These are phyloP conservation scores for Exophiala bonariae DNA, from an alignment of 2,329 filamentous ascomycete species.

Conservation along the genomic window DNA sequence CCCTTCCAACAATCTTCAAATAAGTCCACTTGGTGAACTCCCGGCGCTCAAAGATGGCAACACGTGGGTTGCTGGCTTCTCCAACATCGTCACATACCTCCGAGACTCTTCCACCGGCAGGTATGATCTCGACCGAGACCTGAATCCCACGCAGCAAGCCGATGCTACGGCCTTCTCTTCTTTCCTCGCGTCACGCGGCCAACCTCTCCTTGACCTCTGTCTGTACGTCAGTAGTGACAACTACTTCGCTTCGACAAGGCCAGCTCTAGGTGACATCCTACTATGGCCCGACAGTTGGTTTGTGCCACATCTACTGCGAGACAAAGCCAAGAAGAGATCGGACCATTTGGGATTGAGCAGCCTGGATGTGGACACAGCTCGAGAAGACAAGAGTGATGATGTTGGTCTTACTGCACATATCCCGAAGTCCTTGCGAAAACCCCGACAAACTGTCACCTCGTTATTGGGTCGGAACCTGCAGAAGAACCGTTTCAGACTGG, in stretches of 20 bases:
- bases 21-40: constrained; percentile 64
- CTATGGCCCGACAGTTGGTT: constrained; percentile 88
- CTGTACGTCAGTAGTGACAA: constrained; percentile 90
- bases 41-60: constrained; percentile 58
- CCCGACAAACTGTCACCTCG: constrained; percentile 60
- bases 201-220: constrained; percentile 77
- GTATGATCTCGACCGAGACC: constrained; percentile 49
- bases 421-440: constrained; percentile 53
- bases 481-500: constrained; percentile 72
- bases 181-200: constrained; percentile 73
- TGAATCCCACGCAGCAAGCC: constrained; percentile 44
- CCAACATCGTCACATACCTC: constrained; percentile 55
- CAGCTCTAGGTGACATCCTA: constrained; percentile 76
- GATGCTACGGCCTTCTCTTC: constrained; percentile 54
- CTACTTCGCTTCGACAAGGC: constrained; percentile 74
- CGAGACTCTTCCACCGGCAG: constrained; percentile 45
- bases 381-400: constrained; percentile 38
- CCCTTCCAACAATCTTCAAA: constrained; percentile 69
- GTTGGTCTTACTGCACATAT: constrained; percentile 34
- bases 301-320: constrained; percentile 71
- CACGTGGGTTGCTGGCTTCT: constrained; percentile 54
- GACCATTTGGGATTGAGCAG: constrained; percentile 68
- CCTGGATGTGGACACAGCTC: constrained; percentile 60
- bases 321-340: constrained; percentile 68
- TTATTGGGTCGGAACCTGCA: constrained; percentile 68